A percentile compares a stretch with the other conserved stretches of the same genome.
phyloP scores from a whole-genome alignment of 73 alveolate species.

The Tetrahymena elliotti region DNA sequence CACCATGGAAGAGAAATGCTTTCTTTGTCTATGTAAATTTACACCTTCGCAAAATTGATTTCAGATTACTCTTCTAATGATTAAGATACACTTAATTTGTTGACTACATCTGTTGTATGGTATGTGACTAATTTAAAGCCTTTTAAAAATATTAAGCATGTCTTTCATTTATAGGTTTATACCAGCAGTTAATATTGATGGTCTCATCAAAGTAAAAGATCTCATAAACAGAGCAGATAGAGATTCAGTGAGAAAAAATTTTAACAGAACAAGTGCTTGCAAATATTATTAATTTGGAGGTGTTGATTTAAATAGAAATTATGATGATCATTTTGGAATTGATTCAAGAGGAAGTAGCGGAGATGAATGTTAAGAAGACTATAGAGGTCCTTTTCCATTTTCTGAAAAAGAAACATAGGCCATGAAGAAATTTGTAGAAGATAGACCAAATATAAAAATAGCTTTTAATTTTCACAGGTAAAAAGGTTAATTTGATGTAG shows the following conservation, averaged over 20 bases:
- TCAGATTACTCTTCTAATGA: not conserved
- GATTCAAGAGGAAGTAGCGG: not conserved
- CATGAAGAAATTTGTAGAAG: not conserved
- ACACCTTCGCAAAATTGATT: not conserved
- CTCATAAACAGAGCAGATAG: not conserved
- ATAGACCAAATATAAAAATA: not conserved
- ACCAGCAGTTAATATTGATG: not conserved
- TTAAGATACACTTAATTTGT: not conserved
- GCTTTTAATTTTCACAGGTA: not conserved
- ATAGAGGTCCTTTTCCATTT: not conserved
- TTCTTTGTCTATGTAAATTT: not conserved
- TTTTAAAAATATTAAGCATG: not conserved
- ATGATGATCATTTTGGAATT: not conserved
- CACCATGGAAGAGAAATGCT: not conserved
- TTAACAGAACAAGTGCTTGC: not conserved
- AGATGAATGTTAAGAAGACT: not conserved
- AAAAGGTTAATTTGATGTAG: no score
- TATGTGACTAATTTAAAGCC: not conserved
- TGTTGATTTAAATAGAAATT: not conserved
- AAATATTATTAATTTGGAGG: not conserved
- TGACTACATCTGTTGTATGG: not conserved
- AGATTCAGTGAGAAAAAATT: not conserved
- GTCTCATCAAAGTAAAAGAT: not conserved
- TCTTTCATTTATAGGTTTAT: not conserved
- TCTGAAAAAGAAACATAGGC: not conserved